Evolutionary conservation across 768 basidiomycete genomes (phyloP).

Genomic region (Calvatia gigantea): DNA sequence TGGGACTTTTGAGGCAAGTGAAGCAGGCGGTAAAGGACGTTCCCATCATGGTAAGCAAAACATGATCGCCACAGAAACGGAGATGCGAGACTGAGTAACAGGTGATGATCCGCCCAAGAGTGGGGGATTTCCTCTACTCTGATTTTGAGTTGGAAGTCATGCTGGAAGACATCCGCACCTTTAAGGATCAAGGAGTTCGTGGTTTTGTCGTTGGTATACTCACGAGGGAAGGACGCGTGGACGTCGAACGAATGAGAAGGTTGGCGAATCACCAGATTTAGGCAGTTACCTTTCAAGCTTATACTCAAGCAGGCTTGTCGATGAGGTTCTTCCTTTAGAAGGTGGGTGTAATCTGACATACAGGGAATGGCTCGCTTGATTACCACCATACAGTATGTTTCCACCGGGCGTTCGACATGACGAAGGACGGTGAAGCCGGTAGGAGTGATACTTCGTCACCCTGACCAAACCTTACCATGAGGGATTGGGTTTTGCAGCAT

Average conservation of each 20-base stretch:
- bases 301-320: slow-evolving; percentile 42
- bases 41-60: slow-evolving; percentile 61
- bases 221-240: slow-evolving; percentile 51
- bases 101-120: slow-evolving; percentile 79
- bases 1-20: slow-evolving; percentile 67
- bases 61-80: background rate
- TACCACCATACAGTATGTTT: slow-evolving; percentile 56
- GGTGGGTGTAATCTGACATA: slow-evolving; percentile 32
- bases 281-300: background rate
- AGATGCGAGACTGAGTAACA: slow-evolving; percentile 23
- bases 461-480: background rate
- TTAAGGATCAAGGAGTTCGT: slow-evolving; percentile 53
- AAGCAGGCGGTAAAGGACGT: slow-evolving; percentile 42
- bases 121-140: slow-evolving; percentile 77
- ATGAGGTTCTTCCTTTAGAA: slow-evolving; percentile 59
- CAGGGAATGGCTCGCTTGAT: background rate
- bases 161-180: slow-evolving; percentile 64
- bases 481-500: slow-evolving; percentile 29
- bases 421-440: slow-evolving; percentile 52
- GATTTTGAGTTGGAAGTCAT: slow-evolving; percentile 66
- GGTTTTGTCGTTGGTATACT: slow-evolving; percentile 71
- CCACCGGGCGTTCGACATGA: slow-evolving; percentile 80
- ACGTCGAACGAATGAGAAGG: slow-evolving; percentile 55
- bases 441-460: slow-evolving; percentile 1
- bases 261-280: slow-evolving; percentile 26